A percentile compares a stretch with the other conserved stretches of the same genome.
Conservation (phyloP, 805 yeast genomes). For the Tetrapisispora nanseiensis region DNA sequence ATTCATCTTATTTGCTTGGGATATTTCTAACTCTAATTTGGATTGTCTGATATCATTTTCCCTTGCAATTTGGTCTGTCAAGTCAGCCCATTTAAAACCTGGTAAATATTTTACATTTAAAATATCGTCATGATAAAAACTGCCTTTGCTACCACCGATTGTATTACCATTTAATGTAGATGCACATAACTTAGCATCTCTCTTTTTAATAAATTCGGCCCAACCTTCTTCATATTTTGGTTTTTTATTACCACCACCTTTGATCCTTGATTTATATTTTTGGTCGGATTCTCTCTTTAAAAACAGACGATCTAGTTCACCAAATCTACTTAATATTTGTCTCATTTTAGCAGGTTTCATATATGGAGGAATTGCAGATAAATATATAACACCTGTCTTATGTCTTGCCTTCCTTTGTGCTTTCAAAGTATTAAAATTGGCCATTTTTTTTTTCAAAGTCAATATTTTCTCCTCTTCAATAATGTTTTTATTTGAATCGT, state of each 20-base stretch:
- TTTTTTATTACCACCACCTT: constrained; percentile 88
- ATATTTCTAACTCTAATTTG: constrained; percentile 75
- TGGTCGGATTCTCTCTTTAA: constrained; percentile 75
- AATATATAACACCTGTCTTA: constrained; percentile 85
- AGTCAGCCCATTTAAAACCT: constrained; percentile 90
- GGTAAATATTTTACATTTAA: constrained; percentile 82
- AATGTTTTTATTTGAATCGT: constrained; percentile 10
- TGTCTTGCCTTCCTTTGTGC: constrained; percentile 42
- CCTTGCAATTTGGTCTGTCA: constrained; percentile 84
- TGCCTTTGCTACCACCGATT: constrained; percentile 85
- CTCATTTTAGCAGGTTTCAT: constrained; percentile 92
- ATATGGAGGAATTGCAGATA: constrained; percentile 87
- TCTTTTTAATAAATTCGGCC: constrained; percentile 82
- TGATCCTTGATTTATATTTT: constrained; percentile 56
- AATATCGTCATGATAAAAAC: constrained; percentile 88
- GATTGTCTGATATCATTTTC: constrained; percentile 86
- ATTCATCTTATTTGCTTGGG: constrained; percentile 81
- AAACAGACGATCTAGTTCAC: constrained; percentile 78
- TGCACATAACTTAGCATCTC: constrained; percentile 83
- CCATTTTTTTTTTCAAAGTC: constrained; percentile 38
- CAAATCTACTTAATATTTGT: constrained; percentile 72
- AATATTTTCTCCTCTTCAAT: constrained; percentile 25
- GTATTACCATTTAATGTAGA: constrained; percentile 77
- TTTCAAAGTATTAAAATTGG: constrained; percentile 39
- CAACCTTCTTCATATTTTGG: constrained; percentile 87